phyloP scores from a whole-genome alignment of 768 basidiomycete genomes.

The Kwoniella botswanensis region DNA sequence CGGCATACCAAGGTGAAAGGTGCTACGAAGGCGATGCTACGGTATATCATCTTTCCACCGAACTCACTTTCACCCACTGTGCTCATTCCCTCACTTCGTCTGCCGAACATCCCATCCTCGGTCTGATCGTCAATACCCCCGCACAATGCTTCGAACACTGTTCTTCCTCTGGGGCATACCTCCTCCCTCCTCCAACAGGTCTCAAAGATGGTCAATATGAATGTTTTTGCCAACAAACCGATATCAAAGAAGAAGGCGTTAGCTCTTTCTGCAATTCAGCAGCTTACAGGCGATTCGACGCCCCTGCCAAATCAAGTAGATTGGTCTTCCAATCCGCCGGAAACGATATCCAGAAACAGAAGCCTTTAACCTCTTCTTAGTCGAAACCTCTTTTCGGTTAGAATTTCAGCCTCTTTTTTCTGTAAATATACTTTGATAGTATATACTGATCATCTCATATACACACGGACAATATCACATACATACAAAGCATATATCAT shows the following conservation, averaged over 20 bases:
- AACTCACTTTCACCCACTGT: constrained; percentile 21
- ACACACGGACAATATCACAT: background rate
- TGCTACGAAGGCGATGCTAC: constrained; percentile 21
- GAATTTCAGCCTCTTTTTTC: background rate
- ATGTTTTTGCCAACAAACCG: constrained; percentile 27
- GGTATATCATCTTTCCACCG: constrained; percentile 21
- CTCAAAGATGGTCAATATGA: constrained; percentile 13
- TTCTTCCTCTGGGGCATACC: constrained; percentile 13
- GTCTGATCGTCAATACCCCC: constrained; percentile 10
- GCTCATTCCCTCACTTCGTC: constrained; percentile 1
- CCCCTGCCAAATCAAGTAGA: background rate
- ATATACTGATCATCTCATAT: background rate
- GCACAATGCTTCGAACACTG: constrained; percentile 27
- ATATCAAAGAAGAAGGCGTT: constrained; percentile 11
- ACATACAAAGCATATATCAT: constrained; percentile 11
- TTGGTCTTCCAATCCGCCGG: constrained; percentile 13
- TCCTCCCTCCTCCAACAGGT: constrained; percentile 18
- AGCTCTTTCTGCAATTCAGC: constrained; percentile 18
- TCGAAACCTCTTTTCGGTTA: background rate
- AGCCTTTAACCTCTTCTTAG: background rate
- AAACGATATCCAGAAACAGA: constrained; percentile 2
- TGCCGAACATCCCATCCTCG: background rate
- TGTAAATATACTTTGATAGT: background rate
- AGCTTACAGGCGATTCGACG: constrained; percentile 24
- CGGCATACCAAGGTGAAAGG: constrained; percentile 21